Base-by-base conservation (phyloP, 176 grass and related monocot species). In the Musa acuminata region DNA sequence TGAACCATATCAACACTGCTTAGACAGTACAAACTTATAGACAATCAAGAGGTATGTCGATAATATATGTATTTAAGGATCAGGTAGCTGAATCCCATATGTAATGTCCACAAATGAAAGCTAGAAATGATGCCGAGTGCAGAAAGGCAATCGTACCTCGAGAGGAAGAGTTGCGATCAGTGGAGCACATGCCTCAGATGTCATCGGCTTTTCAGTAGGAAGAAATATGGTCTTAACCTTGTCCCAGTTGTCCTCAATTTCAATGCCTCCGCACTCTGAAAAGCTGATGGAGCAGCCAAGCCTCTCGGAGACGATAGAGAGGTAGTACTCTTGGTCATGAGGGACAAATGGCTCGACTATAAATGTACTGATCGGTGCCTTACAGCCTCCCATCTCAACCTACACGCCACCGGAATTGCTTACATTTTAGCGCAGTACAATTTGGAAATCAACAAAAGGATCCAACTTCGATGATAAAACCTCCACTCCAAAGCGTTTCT, bases 191-290 rank as follows among this genome's bases (percentile, higher is more conserved):
- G 84, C 81, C n/a, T 99, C 88, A 29, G 80, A 80, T 63, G 88
- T 89, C 83, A 99, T 79, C 75, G 83, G 49, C 73, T 99, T 99
- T 75, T 94, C 90, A 9, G 86, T 74, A 48, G 90, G 84, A 64
- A 99, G 86, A 77, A 87, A 94, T 14, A 99, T 83, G 0, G 86
- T 94, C 80, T 94, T 99, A 59, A 99, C 95, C 84, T 99, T 99
- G 63, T 99, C 95, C 95, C 95, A 99, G 69, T 99, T 99, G 73
- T 94, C 95, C 77, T 99, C 95, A 13, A 99, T 94, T 73, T 99
- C 95, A 53, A 99, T 89, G 53, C 95, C 95, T 20, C 95, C 90
- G 53, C 90, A 98, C 51, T 98, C 90, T 6, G 95, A 98, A 82
- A 98, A 98, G 70, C 88, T 91, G 78, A 98, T 87, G 69, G 84